phyloP scores from a whole-genome alignment of 2,329 filamentous ascomycete species.

The Chaetomiaceae sp. region DNA sequence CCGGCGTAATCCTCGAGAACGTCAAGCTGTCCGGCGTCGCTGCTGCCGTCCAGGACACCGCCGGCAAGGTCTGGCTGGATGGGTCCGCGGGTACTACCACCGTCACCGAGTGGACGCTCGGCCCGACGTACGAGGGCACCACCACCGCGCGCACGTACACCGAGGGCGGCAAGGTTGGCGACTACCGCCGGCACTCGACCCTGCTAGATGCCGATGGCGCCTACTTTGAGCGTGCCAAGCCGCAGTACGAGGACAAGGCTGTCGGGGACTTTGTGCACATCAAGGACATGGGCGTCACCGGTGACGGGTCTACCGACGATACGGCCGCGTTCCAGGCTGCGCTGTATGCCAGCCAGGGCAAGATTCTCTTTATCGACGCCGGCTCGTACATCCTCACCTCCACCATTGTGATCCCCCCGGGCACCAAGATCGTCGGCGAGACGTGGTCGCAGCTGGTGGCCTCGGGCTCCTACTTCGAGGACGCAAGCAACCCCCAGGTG shows the following conservation, averaged over 20 bases:
- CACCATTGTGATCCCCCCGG: slow-evolving; percentile 52
- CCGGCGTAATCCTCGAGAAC: slow-evolving; percentile 49
- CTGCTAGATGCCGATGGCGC: slow-evolving; percentile 37
- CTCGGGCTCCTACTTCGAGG: slow-evolving; percentile 51
- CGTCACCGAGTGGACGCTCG: slow-evolving; percentile 20
- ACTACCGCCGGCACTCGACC: neutral
- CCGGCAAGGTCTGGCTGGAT: neutral
- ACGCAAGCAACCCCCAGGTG: slow-evolving; percentile 53
- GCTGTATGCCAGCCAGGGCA: slow-evolving; percentile 54
- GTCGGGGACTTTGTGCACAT: slow-evolving; percentile 21
- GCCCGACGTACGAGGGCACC: slow-evolving; percentile 18
- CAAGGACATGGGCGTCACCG: slow-evolving; percentile 63
- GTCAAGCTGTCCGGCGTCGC: slow-evolving; percentile 42
- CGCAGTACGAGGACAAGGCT: slow-evolving; percentile 42
- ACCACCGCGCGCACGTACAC: slow-evolving; percentile 4
- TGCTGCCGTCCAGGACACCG: slow-evolving; percentile 16
- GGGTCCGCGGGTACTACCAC: neutral
- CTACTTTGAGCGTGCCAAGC: slow-evolving; percentile 45
- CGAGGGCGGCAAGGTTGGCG: slow-evolving; percentile 11
- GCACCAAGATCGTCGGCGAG: slow-evolving; percentile 64
- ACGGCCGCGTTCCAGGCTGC: slow-evolving; percentile 74
- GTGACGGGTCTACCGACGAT: slow-evolving; percentile 69
- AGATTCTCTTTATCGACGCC: slow-evolving; percentile 28
- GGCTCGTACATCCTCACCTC: slow-evolving; percentile 38
- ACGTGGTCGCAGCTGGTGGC: slow-evolving; percentile 66